These are phyloP conservation scores for Globisporangium lucens DNA, from an alignment of 352 stramenopile genomes.

Conservation along the genomic window DNA sequence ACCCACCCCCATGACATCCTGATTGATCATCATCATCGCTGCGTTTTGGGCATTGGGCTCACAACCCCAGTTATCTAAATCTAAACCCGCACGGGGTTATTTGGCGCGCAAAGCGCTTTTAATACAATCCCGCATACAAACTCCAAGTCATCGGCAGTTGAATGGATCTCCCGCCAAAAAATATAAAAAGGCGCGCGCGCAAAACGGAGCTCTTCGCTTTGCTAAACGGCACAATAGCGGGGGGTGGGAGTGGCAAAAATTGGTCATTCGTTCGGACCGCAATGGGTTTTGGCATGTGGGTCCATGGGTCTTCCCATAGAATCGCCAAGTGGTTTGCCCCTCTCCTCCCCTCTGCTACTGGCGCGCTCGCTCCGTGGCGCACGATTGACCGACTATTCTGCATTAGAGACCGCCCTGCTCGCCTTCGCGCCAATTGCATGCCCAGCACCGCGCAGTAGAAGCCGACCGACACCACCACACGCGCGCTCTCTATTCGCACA, in stretches of 20 bases:
- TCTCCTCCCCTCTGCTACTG: background rate
- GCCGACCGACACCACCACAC: background rate
- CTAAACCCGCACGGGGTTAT: background rate
- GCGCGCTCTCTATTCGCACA: background rate
- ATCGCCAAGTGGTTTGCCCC: slow-evolving; percentile 6
- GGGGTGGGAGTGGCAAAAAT: slow-evolving; percentile 10
- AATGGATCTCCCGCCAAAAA: slow-evolving; percentile 15
- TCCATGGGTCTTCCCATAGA: slow-evolving; percentile 4
- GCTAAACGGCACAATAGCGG: slow-evolving; percentile 13
- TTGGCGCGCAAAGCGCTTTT: background rate
- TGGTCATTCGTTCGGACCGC: background rate
- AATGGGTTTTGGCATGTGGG: slow-evolving; percentile 11
- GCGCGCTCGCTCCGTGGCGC: background rate
- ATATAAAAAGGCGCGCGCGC: slow-evolving; percentile 13
- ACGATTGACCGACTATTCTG: slow-evolving; percentile 10
- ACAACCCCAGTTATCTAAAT: background rate
- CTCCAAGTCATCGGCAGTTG: slow-evolving; percentile 13
- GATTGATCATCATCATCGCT: background rate
- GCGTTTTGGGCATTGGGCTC: background rate
- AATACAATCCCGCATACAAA: slow-evolving; percentile 15
- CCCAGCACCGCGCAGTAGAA: background rate
- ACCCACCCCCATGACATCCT: background rate
- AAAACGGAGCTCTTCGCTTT: background rate
- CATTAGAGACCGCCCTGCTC: slow-evolving; percentile 3
- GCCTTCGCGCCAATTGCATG: background rate